A percentile compares a stretch with the other conserved stretches of the same genome.
Conservation (phyloP, 192 early-diverging fungal genomes). For the Lunasporangiospora selenospora region DNA sequence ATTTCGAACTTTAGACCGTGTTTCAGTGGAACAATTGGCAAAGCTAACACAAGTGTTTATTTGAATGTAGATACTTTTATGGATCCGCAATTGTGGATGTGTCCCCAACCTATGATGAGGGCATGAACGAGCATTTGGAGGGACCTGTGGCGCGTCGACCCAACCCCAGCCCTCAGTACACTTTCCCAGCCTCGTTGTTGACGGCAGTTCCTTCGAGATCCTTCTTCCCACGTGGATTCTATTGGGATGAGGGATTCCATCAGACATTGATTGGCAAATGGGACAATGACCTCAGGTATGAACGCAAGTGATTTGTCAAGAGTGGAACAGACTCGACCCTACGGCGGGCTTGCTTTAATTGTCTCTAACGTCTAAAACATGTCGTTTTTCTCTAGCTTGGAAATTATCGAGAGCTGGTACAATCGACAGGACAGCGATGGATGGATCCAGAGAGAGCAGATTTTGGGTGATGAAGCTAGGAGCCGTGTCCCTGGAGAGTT, state of each 20-base stretch:
- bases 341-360: not conserved
- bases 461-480: constrained; percentile 90
- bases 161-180: constrained; percentile 58
- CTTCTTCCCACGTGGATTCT: constrained; percentile 96
- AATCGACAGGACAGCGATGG: constrained; percentile 79
- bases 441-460: constrained; percentile 96
- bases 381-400: constrained; percentile 59
- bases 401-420: constrained; percentile 83
- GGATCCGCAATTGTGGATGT: constrained; percentile 77
- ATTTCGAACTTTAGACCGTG: not conserved
- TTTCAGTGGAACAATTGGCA: no score
- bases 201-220: constrained; percentile 86
- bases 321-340: no score
- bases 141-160: constrained; percentile 49
- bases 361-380: not conserved
- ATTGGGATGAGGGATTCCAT: constrained; percentile 97
- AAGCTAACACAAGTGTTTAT: no score
- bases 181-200: constrained; percentile 75
- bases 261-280: constrained; percentile 83
- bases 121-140: constrained; percentile 58
- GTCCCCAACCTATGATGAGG: constrained; percentile 66
- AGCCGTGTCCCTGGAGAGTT: constrained; percentile 90
- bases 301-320: no score
- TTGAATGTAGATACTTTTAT: constrained; percentile 71
- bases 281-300: constrained; percentile 84